Evolutionary conservation across 345 rosid genomes (phyloP).

Genomic region (Arabidopsis thaliana): DNA sequence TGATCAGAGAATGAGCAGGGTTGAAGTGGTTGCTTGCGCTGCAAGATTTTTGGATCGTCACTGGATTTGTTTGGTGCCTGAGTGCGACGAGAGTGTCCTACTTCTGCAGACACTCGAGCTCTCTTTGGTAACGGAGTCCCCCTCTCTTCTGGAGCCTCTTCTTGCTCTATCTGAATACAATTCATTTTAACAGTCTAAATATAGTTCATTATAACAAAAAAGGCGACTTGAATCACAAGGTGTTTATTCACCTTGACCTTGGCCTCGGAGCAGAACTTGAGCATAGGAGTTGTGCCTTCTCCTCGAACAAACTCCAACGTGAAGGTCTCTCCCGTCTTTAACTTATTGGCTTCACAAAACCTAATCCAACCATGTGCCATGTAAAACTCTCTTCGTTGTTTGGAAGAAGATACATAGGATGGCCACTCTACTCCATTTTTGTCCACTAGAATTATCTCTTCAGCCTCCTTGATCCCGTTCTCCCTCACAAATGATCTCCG

Average conservation of each 20-base stretch:
- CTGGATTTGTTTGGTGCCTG: not conserved
- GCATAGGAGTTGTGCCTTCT: conserved; percentile 4
- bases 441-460: conserved; percentile 20
- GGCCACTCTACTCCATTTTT: conserved; percentile 21
- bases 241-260: conserved; percentile 13
- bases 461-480: not conserved
- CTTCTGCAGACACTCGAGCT: conserved; percentile 12
- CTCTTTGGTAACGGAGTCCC: not conserved
- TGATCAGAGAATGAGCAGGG: conserved; percentile 8
- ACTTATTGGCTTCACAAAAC: not conserved
- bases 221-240: not conserved
- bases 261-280: conserved; percentile 7
- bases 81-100: not conserved
- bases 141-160: not conserved
- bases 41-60: not conserved
- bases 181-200: not conserved
- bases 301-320: conserved; percentile 25
- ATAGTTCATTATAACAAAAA: not conserved
- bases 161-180: not conserved
- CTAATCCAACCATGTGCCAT: not conserved
- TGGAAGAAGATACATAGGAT: not conserved
- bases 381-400: not conserved
- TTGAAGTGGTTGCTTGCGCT: conserved; percentile 6
- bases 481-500: not conserved
- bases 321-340: conserved; percentile 14